A percentile compares a stretch with the other conserved stretches of the same genome.
These are phyloP conservation scores for Stemphylium beticola DNA, from an alignment of 2,329 filamentous ascomycete species.

Conservation along the genomic window DNA sequence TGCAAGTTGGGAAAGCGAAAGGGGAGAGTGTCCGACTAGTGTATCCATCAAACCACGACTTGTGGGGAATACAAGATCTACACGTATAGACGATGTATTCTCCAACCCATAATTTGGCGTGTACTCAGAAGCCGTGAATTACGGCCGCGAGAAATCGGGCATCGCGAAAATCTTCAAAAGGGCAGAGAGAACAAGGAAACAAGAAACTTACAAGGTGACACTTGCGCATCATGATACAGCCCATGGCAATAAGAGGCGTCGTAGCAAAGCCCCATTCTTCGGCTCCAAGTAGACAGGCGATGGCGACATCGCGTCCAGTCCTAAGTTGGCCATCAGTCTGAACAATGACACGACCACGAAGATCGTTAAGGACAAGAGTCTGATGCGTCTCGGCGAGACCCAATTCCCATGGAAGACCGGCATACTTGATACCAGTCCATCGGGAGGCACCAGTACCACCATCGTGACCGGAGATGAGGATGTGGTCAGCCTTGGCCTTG, in stretches of 20 bases:
- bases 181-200: no score
- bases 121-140: no score
- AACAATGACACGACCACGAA: constrained; percentile 92
- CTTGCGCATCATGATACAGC: constrained; percentile 93
- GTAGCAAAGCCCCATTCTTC: constrained; percentile 98
- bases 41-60: no score
- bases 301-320: constrained; percentile 90
- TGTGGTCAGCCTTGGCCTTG: constrained; percentile 96
- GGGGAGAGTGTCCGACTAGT: no score
- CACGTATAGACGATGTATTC: no score
- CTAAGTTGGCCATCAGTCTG: constrained; percentile 95
- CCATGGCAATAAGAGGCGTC: constrained; percentile 93
- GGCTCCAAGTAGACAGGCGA: constrained; percentile 93
- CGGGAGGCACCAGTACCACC: constrained; percentile 95
- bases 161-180: no score
- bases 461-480: constrained; percentile 94
- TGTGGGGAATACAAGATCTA: no score
- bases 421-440: constrained; percentile 99
- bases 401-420: constrained; percentile 93
- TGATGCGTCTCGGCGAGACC: constrained; percentile 97
- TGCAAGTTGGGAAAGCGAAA: no score
- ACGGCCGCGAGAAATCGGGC: no score
- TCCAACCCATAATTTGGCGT: no score
- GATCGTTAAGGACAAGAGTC: constrained; percentile 92
- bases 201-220: constrained; percentile 1